Percentiles rank a stretch among this genome's conserved stretches.
Conservation (phyloP, 768 basidiomycete genomes). For the Nidularia pulvinata region DNA sequence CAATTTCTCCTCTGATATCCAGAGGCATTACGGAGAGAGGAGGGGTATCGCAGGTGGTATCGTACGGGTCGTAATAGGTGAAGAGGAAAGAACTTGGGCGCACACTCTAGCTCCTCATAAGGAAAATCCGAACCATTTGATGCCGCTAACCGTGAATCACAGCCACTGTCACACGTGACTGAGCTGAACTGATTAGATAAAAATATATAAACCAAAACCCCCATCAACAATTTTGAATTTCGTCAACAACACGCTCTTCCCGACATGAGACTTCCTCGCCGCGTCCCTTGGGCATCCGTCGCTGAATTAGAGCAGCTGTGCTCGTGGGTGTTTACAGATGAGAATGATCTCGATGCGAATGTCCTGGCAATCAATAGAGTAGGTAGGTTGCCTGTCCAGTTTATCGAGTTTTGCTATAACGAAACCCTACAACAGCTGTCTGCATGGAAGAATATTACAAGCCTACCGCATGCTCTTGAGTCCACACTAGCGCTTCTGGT, state of each 20-base stretch:
- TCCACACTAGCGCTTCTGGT: slow-evolving; percentile 65
- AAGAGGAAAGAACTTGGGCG: neutral
- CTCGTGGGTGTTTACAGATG: slow-evolving; percentile 72
- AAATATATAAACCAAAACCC: neutral
- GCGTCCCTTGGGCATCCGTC: slow-evolving; percentile 76
- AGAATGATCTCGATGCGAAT: slow-evolving; percentile 57
- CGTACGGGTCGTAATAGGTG: slow-evolving; percentile 7
- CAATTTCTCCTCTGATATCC: slow-evolving; percentile 48
- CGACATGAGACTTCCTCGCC: slow-evolving; percentile 71
- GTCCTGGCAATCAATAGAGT: slow-evolving; percentile 65
- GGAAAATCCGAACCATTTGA: neutral
- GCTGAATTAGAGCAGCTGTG: slow-evolving; percentile 76
- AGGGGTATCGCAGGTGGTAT: slow-evolving; percentile 16
- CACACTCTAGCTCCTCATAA: neutral
- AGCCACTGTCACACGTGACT: neutral
- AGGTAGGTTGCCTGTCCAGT: slow-evolving; percentile 15
- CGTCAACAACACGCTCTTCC: neutral
- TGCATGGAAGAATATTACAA: slow-evolving; percentile 75
- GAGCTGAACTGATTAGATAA: neutral
- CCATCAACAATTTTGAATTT: no score
- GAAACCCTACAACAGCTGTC: slow-evolving; percentile 50
- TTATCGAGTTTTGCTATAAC: slow-evolving; percentile 1
- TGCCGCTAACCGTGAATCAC: neutral
- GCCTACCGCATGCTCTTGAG: slow-evolving; percentile 83
- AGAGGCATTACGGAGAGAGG: slow-evolving; percentile 32